These are phyloP conservation scores for Coemansia sp. DNA, from an alignment of 192 early-diverging fungal genomes.

Conservation along the genomic window DNA sequence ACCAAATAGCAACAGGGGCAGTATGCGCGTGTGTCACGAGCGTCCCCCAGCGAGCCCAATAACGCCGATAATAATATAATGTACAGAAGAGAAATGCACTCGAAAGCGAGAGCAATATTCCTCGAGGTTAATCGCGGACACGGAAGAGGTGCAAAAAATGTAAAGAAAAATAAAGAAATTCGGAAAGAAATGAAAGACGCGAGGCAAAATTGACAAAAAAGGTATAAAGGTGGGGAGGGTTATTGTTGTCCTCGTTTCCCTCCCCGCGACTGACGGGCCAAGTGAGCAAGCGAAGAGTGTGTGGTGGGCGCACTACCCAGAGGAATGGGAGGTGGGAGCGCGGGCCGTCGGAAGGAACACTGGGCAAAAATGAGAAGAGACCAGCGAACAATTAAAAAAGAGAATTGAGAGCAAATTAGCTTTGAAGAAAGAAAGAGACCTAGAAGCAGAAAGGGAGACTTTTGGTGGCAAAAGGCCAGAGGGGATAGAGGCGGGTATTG, in stretches of 20 bases:
- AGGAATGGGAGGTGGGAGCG: too few relatives aligned
- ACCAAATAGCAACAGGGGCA: too few relatives aligned
- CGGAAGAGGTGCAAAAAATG: not conserved
- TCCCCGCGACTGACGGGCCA: too few relatives aligned
- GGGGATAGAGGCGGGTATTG: too few relatives aligned
- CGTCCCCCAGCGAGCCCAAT: not conserved
- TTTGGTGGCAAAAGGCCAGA: too few relatives aligned
- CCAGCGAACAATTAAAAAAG: not conserved
- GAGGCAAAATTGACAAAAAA: not conserved
- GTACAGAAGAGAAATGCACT: conserved; percentile 1
- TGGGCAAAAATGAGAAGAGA: not conserved
- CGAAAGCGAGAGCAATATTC: too few relatives aligned
- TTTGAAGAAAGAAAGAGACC: not conserved
- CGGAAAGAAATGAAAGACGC: not conserved
- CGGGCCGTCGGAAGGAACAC: not conserved
- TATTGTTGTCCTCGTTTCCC: not conserved
- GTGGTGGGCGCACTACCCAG: too few relatives aligned
- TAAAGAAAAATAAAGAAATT: not conserved
- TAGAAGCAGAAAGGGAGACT: too few relatives aligned
- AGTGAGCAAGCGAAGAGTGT: too few relatives aligned
- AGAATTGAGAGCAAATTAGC: not conserved
- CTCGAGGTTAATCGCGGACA: not conserved
- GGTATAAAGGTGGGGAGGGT: conserved; percentile 5
- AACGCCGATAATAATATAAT: not conserved
- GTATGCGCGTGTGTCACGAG: not conserved